Evolutionary conservation across 176 grass and related monocot species (phyloP).

Genomic region (Bolboschoenus planiculmis): DNA sequence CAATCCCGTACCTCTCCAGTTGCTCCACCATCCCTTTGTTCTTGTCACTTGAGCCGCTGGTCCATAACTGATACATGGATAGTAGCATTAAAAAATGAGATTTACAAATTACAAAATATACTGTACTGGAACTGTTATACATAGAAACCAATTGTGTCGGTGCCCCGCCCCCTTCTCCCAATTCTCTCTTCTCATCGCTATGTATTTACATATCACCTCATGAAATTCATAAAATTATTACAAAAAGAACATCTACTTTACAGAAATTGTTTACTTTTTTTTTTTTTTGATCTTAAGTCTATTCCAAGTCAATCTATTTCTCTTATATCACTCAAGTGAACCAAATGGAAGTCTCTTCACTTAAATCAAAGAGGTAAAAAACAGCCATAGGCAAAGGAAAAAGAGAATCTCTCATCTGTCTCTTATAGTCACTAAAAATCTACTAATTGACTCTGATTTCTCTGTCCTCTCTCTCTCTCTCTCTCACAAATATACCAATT

Average conservation of each 20-base stretch:
- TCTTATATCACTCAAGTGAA: not conserved
- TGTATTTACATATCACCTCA: not conserved
- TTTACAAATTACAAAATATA: not conserved
- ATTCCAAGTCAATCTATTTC: not conserved
- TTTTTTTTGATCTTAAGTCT: not conserved
- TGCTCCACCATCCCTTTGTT: constrained; percentile 72
- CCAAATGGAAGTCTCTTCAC: not conserved
- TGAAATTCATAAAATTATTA: not conserved
- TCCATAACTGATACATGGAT: constrained; percentile 31
- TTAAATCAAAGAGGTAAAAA: not conserved
- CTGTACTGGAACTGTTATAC: not conserved
- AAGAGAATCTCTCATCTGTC: no score
- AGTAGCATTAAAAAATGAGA: not conserved
- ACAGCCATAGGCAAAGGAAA: no score
- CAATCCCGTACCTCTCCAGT: constrained; percentile 40
- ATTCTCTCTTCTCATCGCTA: not conserved
- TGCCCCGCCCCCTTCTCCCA: not conserved
- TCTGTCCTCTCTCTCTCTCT: not conserved
- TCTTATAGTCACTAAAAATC: not conserved
- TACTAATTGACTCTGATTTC: not conserved
- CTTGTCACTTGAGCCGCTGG: constrained; percentile 40
- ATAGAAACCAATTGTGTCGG: not conserved
- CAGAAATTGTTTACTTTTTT: no score
- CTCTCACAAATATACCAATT: no score
- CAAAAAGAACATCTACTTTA: not conserved